Conservation (phyloP, 1,284 basidiomycete genomes). For the Naganishia cerealis region DNA sequence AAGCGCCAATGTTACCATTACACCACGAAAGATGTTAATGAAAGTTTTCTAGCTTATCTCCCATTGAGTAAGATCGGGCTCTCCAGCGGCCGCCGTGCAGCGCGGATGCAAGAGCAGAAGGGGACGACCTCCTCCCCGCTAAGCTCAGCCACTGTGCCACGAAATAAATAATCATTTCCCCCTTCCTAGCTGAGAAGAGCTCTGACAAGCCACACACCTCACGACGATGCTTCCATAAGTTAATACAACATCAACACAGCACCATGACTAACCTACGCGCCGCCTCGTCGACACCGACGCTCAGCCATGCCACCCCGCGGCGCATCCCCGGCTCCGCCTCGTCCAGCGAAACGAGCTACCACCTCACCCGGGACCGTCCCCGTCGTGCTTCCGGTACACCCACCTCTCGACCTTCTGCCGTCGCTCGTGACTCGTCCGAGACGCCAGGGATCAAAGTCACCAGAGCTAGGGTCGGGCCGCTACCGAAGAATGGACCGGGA, state of each 20-base stretch:
- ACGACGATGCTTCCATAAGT: not conserved
- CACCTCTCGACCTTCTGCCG: not conserved
- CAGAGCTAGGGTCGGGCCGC: slow-evolving; percentile 47
- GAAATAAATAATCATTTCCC: not conserved
- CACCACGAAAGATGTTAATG: slow-evolving; percentile 26
- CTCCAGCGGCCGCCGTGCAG: no score
- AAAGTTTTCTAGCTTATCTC: no score
- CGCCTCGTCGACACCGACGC: slow-evolving; percentile 26
- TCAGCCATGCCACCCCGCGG: slow-evolving; percentile 24
- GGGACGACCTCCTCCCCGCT: no score
- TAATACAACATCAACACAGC: not conserved
- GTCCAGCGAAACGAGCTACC: slow-evolving; percentile 4
- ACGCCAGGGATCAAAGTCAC: slow-evolving; percentile 37
- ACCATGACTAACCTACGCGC: slow-evolving; percentile 18
- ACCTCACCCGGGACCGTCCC: slow-evolving; percentile 15
- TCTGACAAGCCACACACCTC: not conserved
- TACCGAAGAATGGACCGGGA: slow-evolving; percentile 48
- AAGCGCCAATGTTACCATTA: slow-evolving; percentile 29
- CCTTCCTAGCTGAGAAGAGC: not conserved
- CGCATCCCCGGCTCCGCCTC: slow-evolving; percentile 24
- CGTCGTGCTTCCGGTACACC: slow-evolving; percentile 22
- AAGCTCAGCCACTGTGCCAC: not conserved
- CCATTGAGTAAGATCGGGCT: no score
- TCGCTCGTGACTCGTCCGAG: not conserved
- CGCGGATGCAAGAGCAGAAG: no score